Conservation (phyloP, 495 filamentous ascomycete genomes). For the Aspergillus haitiensis region DNA sequence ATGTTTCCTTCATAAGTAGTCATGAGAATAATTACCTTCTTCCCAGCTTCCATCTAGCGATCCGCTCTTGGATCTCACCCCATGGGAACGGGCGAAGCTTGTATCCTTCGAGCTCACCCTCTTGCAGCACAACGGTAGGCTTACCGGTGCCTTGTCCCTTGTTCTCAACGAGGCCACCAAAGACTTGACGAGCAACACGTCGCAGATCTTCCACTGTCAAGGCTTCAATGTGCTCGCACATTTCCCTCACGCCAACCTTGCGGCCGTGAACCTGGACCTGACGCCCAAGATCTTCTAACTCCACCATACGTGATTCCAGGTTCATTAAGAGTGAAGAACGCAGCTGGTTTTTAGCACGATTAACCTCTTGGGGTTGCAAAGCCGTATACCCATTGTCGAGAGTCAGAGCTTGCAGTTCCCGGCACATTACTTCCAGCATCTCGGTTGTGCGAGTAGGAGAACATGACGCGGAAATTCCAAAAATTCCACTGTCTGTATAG, state of each 20-base stretch:
- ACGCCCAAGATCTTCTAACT: conserved; percentile 94
- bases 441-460: conserved; percentile 67
- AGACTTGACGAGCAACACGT: conserved; percentile 77
- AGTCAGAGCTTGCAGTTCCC: conserved; percentile 77
- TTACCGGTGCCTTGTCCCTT: conserved; percentile 76
- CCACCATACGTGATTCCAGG: conserved; percentile 94
- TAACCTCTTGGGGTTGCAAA: conserved; percentile 77
- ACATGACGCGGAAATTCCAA: conserved; percentile 89
- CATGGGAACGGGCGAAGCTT: conserved; percentile 62
- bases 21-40: conserved; percentile 48
- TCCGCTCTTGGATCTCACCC: conserved; percentile 84
- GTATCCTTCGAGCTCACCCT: conserved; percentile 54
- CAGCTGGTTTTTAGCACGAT: conserved; percentile 97
- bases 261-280: conserved; percentile 94
- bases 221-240: conserved; percentile 82
- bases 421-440: conserved; percentile 93
- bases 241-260: conserved; percentile 88
- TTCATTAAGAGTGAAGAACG: conserved; percentile 93
- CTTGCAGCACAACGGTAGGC: conserved; percentile 94
- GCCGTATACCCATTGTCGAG: conserved; percentile 66
- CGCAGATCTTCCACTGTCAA: conserved; percentile 80
- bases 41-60: conserved; percentile 81
- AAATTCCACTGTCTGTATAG: conserved; percentile 92
- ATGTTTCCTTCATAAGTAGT: neutral
- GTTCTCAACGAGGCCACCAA: conserved; percentile 77